Evolutionary conservation across 2,329 filamentous ascomycete genomes (phyloP), one percentile per base, ranked within the genome.

Genomic region (Pyrenophora graminea): DNA sequence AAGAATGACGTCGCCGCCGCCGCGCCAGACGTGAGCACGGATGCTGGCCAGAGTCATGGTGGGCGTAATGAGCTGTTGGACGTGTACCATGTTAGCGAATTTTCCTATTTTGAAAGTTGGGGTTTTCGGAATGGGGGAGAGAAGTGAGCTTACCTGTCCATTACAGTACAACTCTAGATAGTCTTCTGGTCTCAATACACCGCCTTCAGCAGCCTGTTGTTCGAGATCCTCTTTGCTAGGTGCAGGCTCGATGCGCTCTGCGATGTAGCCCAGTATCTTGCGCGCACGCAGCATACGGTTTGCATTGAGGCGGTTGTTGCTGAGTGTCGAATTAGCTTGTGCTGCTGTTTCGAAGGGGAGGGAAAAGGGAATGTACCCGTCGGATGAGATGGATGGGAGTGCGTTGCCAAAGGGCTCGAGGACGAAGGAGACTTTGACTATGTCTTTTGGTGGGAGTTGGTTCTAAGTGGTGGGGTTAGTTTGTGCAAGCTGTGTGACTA

Each of bases 81-180:
- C 1, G 3, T 0, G 10, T 40, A 1, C 34, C 0, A n/a, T 40
- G 2, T 43, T 31, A 33, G 39, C 21, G 17, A 6, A 1, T 13
- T 18, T 31, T 17, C 6, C 3, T 6, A 8, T 13, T 21, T 25
- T 25, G 23, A 9, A 27, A 18, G 12, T 6, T 27, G 9, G 7
- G 15, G 23, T 13, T 18, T 15, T 15, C 15, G 15, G 3, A 6
- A 18, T 6, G 39, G n/a, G 10, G 33, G 6, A 3, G 6, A 5
- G 19, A 33, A 2, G 13, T 3, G 21, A 31, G 77, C 85, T 69
- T 76, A 94, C 91, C 81, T 91, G 89, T 47, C 92, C 89, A 69
- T 97, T 92, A 74, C 94, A 97, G 72, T 96, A 96, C 42, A 99
- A 77, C 71, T 99, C 94, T 27, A 99, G 78, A 74, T 97, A 97